Evolutionary conservation across 2,329 filamentous ascomycete genomes (phyloP), one percentile per base, ranked within the genome.

Genomic region (Beauveria medogensis): DNA sequence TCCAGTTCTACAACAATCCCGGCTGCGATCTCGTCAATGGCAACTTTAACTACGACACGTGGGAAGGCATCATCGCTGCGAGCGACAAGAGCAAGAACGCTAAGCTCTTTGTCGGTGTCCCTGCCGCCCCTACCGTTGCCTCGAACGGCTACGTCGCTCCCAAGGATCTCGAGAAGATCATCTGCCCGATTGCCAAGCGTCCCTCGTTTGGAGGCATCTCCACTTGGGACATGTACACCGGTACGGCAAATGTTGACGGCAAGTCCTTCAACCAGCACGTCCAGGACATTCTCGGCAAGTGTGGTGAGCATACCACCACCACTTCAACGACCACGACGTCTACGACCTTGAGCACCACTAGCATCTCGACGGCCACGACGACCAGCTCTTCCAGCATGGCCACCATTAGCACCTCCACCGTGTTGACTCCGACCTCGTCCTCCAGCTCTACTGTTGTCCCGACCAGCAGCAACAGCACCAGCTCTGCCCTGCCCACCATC

Each of bases 1-100:
- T 81, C 55, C 78, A 80, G 69, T 81, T 80, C 68, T 80, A 79
- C 71, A 79, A 80, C 72, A 80, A 80, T 67, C 65, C 66, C 0
- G 64, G 54, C 22, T 79, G 77, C 65, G 72, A 75, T 50, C 68
- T 71, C 28, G 66, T 74, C 62, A 41, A 66, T 18, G 62, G 64
- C 54, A 72, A 65, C 41, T 76, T 79, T 70, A 80, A 78, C 63
- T 81, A 76, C 66, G 67, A 76, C 55, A 67, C 67, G 16, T 81
- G 78, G 78, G 73, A 69, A 53, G 44, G 54, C 0, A 69, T 74
- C 30, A 60, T 80, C 40, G 58, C 65, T 4, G 46, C 61, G 3
- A 76, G 72, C 43, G 63, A 70, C 3, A 65, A 67, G 60, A 79
- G 74, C 70, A 65, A 72, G 65, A 64, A 70, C 9, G 74, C 78